Evolutionary conservation across 1,139 yeast genomes (phyloP).

Genomic region (Saccharomycopsis phalli): DNA sequence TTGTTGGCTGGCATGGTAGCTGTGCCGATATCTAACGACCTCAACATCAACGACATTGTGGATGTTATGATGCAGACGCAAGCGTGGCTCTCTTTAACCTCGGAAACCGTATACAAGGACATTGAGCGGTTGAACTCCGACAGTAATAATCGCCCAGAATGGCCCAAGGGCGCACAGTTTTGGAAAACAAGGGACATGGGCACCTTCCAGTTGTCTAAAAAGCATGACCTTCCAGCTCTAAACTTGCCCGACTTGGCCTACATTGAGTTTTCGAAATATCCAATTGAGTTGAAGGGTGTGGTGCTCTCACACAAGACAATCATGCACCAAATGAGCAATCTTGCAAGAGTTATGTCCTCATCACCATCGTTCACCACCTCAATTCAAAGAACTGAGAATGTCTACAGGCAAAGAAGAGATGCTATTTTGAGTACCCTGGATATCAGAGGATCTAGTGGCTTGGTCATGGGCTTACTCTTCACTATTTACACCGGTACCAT

Average conservation of each 20-base stretch:
- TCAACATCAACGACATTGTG: constrained; percentile 52
- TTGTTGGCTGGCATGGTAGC: constrained; percentile 92
- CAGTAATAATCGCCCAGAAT: constrained; percentile 35
- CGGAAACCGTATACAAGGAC: constrained; percentile 67
- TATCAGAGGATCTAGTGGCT: constrained; percentile 79
- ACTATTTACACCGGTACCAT: constrained; percentile 81
- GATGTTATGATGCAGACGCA: constrained; percentile 69
- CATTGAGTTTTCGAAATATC: constrained; percentile 85
- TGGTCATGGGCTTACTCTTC: constrained; percentile 71
- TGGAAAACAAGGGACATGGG: constrained; percentile 93
- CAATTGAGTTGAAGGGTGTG: constrained; percentile 84
- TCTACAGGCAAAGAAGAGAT: constrained; percentile 27
- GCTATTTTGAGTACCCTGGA: constrained; percentile 68
- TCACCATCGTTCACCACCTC: constrained; percentile 36
- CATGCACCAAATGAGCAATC: constrained; percentile 76
- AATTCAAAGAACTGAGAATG: constrained; percentile 32
- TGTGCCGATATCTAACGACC: constrained; percentile 78
- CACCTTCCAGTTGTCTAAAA: constrained; percentile 47
- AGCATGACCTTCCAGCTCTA: constrained; percentile 52
- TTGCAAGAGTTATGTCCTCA: constrained; percentile 60
- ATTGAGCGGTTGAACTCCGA: constrained; percentile 49
- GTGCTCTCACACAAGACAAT: constrained; percentile 86
- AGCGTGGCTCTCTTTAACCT: constrained; percentile 68
- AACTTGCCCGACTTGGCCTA: constrained; percentile 80
- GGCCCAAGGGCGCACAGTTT: constrained; percentile 55